phyloP scores from a whole-genome alignment of 2,329 filamentous ascomycete species.

The Phaeoacremonium minimum region DNA sequence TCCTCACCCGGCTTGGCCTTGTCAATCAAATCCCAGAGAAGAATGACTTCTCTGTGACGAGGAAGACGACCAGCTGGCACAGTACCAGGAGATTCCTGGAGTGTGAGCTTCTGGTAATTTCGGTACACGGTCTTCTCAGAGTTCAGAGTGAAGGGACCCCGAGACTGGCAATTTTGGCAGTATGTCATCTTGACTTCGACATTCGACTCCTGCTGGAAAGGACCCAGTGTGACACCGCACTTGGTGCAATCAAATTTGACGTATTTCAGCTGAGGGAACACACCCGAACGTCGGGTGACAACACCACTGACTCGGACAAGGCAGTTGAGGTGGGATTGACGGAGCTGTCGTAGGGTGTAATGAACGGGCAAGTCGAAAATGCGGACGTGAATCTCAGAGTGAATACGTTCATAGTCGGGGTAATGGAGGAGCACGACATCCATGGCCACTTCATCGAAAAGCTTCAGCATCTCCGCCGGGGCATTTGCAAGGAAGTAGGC shows the following conservation, averaged over 20 bases:
- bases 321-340: conserved; percentile 94
- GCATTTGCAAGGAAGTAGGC: conserved; percentile 96
- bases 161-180: conserved; percentile 94
- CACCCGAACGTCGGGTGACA: conserved; percentile 87
- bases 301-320: conserved; percentile 92
- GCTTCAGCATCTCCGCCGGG: conserved; percentile 88
- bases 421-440: conserved; percentile 95
- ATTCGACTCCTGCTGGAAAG: conserved; percentile 96
- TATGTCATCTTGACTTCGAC: conserved; percentile 94
- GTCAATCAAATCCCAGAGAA: conserved; percentile 96
- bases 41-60: conserved; percentile 87
- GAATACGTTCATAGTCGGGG: conserved; percentile 95
- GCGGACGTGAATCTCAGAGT: conserved; percentile 95
- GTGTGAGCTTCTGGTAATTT: conserved; percentile 96
- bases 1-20: conserved; percentile 96
- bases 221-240: conserved; percentile 85
- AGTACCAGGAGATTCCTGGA: conserved; percentile 95
- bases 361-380: conserved; percentile 92
- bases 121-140: conserved; percentile 97
- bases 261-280: conserved; percentile 97
- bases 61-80: conserved; percentile 94
- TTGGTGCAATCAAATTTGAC: conserved; percentile 97
- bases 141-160: conserved; percentile 91
- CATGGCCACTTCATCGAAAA: conserved; percentile 96
- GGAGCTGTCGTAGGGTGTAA: conserved; percentile 90